Conservation (phyloP, 768 basidiomycete genomes). For the Kwoniella sp. region DNA sequence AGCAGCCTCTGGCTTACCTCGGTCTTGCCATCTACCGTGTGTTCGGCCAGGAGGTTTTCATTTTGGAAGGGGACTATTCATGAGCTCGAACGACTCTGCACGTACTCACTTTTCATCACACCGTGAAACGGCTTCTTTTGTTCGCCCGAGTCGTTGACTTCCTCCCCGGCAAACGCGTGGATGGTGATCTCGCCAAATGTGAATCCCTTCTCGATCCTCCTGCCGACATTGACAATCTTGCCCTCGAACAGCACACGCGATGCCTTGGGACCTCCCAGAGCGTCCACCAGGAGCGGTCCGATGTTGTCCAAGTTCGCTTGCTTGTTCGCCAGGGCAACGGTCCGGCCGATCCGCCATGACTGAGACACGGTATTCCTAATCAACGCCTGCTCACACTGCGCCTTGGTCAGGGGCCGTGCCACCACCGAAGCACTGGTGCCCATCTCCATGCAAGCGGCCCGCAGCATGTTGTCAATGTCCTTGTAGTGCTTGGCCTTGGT, state of each 20-base stretch:
- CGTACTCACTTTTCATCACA: conserved; percentile 42
- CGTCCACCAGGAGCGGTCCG: conserved; percentile 52
- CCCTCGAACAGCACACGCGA: conserved; percentile 57
- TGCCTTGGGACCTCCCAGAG: conserved; percentile 22
- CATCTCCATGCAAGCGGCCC: conserved; percentile 54
- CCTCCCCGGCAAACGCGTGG: conserved; percentile 23
- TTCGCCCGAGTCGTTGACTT: conserved; percentile 30
- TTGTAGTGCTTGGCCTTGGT: conserved; percentile 54
- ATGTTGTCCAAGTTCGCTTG: conserved; percentile 22
- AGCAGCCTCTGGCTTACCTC: conserved; percentile 12
- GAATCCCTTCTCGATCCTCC: conserved; percentile 52
- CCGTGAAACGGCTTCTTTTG: conserved; percentile 30
- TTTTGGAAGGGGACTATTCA: conserved; percentile 36
- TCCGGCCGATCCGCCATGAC: conserved; percentile 63
- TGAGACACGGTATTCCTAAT: conserved; percentile 58
- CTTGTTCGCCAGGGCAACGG: conserved; percentile 49
- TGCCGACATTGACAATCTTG: conserved; percentile 59
- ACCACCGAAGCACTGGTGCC: conserved; percentile 57
- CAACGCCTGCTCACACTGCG: conserved; percentile 52
- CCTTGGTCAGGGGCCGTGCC: conserved; percentile 52
- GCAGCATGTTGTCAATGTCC: conserved; percentile 54
- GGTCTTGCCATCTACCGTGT: conserved; percentile 13
- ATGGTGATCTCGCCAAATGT: conserved; percentile 42
- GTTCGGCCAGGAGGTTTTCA: conserved; percentile 30
- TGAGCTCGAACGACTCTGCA: background rate